Conservation (phyloP, 768 basidiomycete genomes). For the Lentinula edodes region DNA sequence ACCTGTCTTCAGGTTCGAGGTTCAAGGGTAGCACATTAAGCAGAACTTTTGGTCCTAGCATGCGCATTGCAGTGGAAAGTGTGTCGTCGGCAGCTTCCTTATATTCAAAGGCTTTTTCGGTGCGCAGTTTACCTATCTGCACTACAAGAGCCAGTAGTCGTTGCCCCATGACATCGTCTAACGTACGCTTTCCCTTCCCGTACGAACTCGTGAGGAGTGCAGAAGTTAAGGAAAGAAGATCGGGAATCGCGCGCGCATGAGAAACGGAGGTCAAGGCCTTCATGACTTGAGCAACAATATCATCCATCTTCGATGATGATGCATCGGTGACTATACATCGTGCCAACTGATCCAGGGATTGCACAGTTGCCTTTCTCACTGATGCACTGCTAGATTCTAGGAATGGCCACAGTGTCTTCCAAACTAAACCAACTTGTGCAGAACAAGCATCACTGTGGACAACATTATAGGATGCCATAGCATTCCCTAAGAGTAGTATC, state of each 20-base stretch:
- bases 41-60: conserved; percentile 80
- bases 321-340: conserved; percentile 63
- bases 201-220: conserved; percentile 63
- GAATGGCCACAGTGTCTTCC: conserved; percentile 74
- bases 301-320: conserved; percentile 50
- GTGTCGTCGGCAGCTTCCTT: conserved; percentile 83
- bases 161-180: conserved; percentile 54
- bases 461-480: conserved; percentile 59
- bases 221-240: conserved; percentile 68
- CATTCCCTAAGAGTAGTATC: conserved; percentile 70
- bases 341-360: conserved; percentile 57
- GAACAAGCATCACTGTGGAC: conserved; percentile 46
- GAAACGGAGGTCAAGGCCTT: conserved; percentile 69
- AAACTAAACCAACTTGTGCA: conserved; percentile 54
- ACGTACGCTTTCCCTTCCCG: conserved; percentile 40
- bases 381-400: conserved; percentile 62
- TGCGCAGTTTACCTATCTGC: conserved; percentile 68
- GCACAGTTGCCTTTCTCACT: conserved; percentile 58
- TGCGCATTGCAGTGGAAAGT: conserved; percentile 74
- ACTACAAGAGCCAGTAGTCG: conserved; percentile 58
- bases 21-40: conserved; percentile 77
- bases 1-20: conserved; percentile 78
- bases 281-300: conserved; percentile 56
- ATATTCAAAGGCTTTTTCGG: conserved; percentile 81
- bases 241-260: conserved; percentile 72